phyloP scores from a whole-genome alignment of 2,329 filamentous ascomycete genomes.

The Parascedosporium putredinis region DNA sequence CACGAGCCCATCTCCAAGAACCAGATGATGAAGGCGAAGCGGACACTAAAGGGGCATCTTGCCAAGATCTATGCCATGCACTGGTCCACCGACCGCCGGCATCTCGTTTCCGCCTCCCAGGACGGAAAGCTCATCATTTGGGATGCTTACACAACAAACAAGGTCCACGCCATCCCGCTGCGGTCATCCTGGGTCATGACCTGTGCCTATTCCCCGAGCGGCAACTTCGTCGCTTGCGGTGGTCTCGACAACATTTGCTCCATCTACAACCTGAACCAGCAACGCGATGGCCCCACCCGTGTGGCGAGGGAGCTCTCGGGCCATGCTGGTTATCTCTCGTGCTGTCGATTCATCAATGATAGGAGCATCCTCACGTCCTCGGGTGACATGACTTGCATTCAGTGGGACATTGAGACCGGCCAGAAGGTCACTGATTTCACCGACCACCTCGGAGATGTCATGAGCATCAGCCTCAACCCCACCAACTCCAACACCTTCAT shows the following conservation, averaged over 20 bases:
- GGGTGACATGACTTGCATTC: constrained; percentile 99
- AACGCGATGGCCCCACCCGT: constrained; percentile 89
- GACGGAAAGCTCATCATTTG: constrained; percentile 99
- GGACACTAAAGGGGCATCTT: constrained; percentile 92
- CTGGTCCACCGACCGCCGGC: constrained; percentile 96
- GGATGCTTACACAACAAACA: constrained; percentile 99
- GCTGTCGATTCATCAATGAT: constrained; percentile 98
- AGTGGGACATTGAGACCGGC: constrained; percentile 98
- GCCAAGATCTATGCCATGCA: constrained; percentile 99
- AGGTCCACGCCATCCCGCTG: constrained; percentile 95
- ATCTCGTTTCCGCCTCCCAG: constrained; percentile 94
- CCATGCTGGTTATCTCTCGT: constrained; percentile 93
- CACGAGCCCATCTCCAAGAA: constrained; percentile 88
- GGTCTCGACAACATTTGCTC: constrained; percentile 99
- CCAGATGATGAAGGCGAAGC: constrained; percentile 91
- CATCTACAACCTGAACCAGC: constrained; percentile 95
- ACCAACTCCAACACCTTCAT: constrained; percentile 99
- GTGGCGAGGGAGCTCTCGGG: constrained; percentile 93
- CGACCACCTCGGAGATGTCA: constrained; percentile 95
- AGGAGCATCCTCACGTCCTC: constrained; percentile 95
- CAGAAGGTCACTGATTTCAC: constrained; percentile 97
- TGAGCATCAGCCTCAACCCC: constrained; percentile 99
- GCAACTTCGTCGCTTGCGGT: constrained; percentile 97
- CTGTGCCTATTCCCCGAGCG: constrained; percentile 95
- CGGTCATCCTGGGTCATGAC: constrained; percentile 99